A percentile compares a stretch with the other conserved stretches of the same genome.
These are phyloP conservation scores for Physaria fendleri DNA, from an alignment of 345 rosid species.

Conservation along the genomic window DNA sequence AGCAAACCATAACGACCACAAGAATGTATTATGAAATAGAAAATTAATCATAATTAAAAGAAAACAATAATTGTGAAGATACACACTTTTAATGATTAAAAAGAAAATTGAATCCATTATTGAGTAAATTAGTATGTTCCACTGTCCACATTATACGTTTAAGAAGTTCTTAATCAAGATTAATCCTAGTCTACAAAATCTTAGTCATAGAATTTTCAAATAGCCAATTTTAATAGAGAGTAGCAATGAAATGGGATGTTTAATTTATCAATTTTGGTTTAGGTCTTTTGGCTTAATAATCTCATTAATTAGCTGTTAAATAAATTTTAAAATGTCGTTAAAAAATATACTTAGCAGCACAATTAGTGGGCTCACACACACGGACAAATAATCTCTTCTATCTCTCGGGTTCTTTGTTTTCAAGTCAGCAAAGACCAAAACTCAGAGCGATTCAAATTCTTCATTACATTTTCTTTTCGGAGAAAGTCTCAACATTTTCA, in stretches of 20 bases:
- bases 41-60: too few relatives aligned
- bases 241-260: neutral
- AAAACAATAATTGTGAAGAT: neutral
- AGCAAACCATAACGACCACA: neutral
- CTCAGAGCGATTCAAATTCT: slow-evolving; percentile 23
- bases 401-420: neutral
- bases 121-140: neutral
- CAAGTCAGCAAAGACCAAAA: slow-evolving; percentile 17
- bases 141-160: neutral
- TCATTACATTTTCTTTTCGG: neutral
- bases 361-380: slow-evolving; percentile 23
- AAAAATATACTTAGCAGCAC: neutral
- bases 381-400: too few relatives aligned
- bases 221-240: neutral
- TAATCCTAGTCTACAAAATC: neutral
- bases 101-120: neutral
- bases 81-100: neutral
- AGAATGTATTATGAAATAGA: neutral
- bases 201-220: neutral
- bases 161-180: neutral
- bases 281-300: neutral
- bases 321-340: neutral
- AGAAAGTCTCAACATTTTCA: neutral
- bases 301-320: neutral
- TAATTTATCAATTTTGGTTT: neutral